A percentile compares a stretch with the other conserved stretches of the same genome.
phyloP scores from a whole-genome alignment of 1,284 basidiomycete species.

The Pyrrhoderma noxium region DNA sequence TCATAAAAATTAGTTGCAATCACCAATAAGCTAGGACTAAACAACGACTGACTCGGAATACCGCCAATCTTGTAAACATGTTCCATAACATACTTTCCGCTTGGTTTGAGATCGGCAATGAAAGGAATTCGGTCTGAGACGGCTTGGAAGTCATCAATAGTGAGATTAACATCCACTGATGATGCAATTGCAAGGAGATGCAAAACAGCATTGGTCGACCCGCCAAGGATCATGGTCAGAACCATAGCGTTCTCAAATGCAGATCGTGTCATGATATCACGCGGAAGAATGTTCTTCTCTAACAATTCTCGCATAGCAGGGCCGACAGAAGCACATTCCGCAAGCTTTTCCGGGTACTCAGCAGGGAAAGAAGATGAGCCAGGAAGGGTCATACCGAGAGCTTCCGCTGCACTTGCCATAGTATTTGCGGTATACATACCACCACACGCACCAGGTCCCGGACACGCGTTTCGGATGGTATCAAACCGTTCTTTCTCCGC shows the following conservation, averaged over 20 bases:
- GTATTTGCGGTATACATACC: conserved; percentile 98
- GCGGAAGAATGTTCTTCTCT: conserved; percentile 86
- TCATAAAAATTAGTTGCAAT: conserved; percentile 14
- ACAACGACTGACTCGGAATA: conserved; percentile 60
- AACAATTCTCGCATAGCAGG: conserved; percentile 78
- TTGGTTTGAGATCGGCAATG: conserved; percentile 86
- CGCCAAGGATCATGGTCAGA: conserved; percentile 89
- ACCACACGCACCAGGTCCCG: conserved; percentile 93
- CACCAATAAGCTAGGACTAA: not conserved
- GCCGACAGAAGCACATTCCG: conserved; percentile 81
- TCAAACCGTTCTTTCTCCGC: conserved; percentile 80
- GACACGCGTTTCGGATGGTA: conserved; percentile 87
- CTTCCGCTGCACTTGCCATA: conserved; percentile 90
- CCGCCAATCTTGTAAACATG: conserved; percentile 86
- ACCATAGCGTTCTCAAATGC: conserved; percentile 98
- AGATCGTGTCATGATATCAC: conserved; percentile 92
- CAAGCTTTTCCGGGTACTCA: conserved; percentile 78
- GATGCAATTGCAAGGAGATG: conserved; percentile 89
- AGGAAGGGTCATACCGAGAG: conserved; percentile 90
- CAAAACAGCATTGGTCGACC: conserved; percentile 88
- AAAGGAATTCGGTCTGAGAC: conserved; percentile 84
- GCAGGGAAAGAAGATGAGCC: conserved; percentile 96
- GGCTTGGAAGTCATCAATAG: conserved; percentile 80
- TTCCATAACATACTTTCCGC: conserved; percentile 87
- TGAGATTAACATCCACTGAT: conserved; percentile 76